Percentiles rank a stretch among this genome's conserved stretches.
These are phyloP conservation scores for Torrubiella hemipterigena DNA, from an alignment of 2,329 filamentous ascomycete species.

Conservation along the genomic window DNA sequence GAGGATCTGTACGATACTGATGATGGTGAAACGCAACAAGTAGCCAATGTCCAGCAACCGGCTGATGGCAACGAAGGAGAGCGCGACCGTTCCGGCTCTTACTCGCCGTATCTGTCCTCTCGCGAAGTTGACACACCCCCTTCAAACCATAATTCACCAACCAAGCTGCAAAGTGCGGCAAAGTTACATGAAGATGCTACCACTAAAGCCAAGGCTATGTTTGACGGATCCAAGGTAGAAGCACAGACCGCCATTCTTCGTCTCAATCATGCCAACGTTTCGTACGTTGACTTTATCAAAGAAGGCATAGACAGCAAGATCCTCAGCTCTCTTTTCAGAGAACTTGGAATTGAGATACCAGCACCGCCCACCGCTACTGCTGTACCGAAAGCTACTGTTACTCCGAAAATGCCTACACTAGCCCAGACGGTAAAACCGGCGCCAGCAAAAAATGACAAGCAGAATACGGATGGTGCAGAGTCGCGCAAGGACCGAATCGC, in stretches of 20 bases:
- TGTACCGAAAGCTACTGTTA: background rate
- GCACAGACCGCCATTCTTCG: slow-evolving; percentile 57
- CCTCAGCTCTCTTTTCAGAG: slow-evolving; percentile 53
- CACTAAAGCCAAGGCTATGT: background rate
- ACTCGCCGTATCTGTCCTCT: slow-evolving; percentile 39
- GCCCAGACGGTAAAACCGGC: background rate
- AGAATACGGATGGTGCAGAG: slow-evolving; percentile 29
- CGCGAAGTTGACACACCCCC: slow-evolving; percentile 25
- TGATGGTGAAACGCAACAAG: slow-evolving; percentile 1
- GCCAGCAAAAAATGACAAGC: background rate
- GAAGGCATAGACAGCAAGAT: slow-evolving; percentile 58
- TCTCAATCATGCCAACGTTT: slow-evolving; percentile 54
- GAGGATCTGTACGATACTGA: slow-evolving; percentile 42
- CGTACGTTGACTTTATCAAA: slow-evolving; percentile 59
- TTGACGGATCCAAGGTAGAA: slow-evolving; percentile 28
- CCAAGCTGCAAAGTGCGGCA: background rate
- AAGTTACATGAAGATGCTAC: background rate
- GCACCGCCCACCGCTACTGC: no score
- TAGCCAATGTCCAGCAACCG: no score
- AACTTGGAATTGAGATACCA: slow-evolving; percentile 47
- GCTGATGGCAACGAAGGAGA: slow-evolving; percentile 5
- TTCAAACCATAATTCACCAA: background rate
- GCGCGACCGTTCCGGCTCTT: slow-evolving; percentile 37
- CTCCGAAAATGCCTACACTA: background rate
- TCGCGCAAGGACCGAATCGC: slow-evolving; percentile 69